Conservation (phyloP, 805 yeast genomes). For the Suhomyces sp. region DNA sequence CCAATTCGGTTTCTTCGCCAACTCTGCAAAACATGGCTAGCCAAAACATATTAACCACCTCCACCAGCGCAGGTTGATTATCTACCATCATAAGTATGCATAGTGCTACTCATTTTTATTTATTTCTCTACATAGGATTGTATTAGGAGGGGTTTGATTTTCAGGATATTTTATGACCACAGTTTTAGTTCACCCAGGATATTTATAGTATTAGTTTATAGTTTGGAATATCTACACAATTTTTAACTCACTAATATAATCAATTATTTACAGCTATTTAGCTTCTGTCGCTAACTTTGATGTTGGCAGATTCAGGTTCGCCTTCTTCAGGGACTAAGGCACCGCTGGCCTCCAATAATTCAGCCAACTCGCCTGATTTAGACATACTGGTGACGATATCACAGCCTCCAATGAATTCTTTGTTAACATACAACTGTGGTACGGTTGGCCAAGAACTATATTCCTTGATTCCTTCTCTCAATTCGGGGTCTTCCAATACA, state of each 20-base stretch:
- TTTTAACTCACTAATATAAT: neutral
- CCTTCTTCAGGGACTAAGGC: conserved; percentile 80
- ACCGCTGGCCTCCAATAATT: conserved; percentile 71
- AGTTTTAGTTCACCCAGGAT: neutral
- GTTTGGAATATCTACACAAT: neutral
- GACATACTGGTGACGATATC: conserved; percentile 93
- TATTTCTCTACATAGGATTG: neutral
- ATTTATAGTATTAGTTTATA: neutral
- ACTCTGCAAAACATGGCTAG: neutral
- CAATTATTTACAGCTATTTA: conserved; percentile 5
- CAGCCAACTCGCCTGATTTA: conserved; percentile 83
- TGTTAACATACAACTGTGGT: conserved; percentile 88
- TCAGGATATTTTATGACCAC: neutral
- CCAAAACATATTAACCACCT: conserved; percentile 1
- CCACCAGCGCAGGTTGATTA: neutral
- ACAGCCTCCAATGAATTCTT: conserved; percentile 96
- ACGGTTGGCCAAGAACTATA: conserved; percentile 97
- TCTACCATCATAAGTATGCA: neutral
- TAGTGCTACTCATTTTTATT: neutral
- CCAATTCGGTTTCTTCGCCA: conserved; percentile 3
- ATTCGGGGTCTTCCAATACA: conserved; percentile 90
- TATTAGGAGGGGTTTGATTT: neutral
- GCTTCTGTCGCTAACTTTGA: conserved; percentile 37
- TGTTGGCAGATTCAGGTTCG: conserved; percentile 30
- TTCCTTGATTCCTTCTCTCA: conserved; percentile 94